Base-by-base conservation (phyloP, 352 stramenopile species). In the Hyaloperonospora brassicae region DNA sequence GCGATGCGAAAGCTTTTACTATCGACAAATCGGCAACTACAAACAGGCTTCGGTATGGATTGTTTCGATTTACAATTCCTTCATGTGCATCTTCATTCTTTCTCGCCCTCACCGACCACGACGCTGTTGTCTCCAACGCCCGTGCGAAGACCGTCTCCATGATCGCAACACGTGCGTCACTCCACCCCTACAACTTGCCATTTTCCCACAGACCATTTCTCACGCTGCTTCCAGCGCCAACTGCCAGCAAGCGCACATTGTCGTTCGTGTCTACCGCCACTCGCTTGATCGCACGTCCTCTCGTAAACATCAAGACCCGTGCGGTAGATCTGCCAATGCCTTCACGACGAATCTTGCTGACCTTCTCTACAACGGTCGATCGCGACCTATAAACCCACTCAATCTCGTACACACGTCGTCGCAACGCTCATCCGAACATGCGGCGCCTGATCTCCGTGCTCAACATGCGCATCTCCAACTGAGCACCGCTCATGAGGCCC, bases 401-500 rank as follows among this genome's bases (percentile, higher is more conserved):
- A 8, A 34, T 55, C 34, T 42, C n/a, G 9, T 41, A 34, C 31
- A 52, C 22, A 23, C 39, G 9, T 27, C 7, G 10, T 51, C 36
- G 39, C 39, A 41, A 2, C 38, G 27, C 27, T 70, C 58, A 63
- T 47, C 63, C 63, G 42, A 71, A 64, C 40, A 72, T 50, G 40
- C 82, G 79, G 35, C 82, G 82, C 61, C 76, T 64, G 31, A 93
- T 73, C 61, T 93, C 82, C 42, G 76, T 69, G 43, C 70, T 62
- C 52, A 93, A 59, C 52, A 93, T 71, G 36, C 51, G 41, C 68
- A 90, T 84, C 58, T 93, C 82, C 66, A 89, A 79, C 25, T 66
- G 70, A 10, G 82, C 78, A 17, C 80, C 89, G 49, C 76, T 90
- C 72, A 97, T 88, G 43, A 97, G 62, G 3, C 79, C 87, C 63